Evolutionary conservation across 2,329 filamentous ascomycete genomes (phyloP), one percentile per base, ranked within the genome.

Genomic region (Hypoxylon sp.): DNA sequence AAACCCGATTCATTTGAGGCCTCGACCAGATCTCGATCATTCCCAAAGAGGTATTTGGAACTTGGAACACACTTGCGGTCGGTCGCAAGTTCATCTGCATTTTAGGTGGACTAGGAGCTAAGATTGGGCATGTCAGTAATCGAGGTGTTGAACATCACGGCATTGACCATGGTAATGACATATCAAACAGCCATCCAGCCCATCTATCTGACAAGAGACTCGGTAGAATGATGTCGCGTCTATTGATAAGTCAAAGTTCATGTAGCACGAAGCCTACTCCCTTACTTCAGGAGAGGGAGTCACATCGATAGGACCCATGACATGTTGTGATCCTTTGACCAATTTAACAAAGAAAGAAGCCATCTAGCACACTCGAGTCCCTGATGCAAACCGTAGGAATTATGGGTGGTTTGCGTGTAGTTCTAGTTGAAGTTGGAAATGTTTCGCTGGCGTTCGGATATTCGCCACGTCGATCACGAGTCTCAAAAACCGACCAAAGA

Each of bases 391-490:
- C n/a, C n/a, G 6, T 19, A 41, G 37, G 6, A 41, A 10, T 10
- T 2, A 7, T 10, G n/a, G n/a, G 17, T 6, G 37, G 17, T 41
- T 34, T 34, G 13, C 32, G 32, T 15, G 32, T 4, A 34, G 1
- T 34, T 34, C 5, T 4, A 39, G 13, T n/a, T n/a, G 3, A 1
- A n/a, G 4, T n/a, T 13, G 13, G 34, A 44, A n/a, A 5, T 26
- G 13, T 15, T 15, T 24, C 43, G 43, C 10, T 22, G 20, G 13
- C 43, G 20, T 46, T 13, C 8, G 11, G 34, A 59, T 43, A 39
- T 62, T 67, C 44, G 65, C 65, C 65, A 67, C 62, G 65, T 65
- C 54, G 57, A 30, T 62, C 62, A 59, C 53, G 34, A 34, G 43
- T 50, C 30, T 47, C 3, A 34, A 17, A 17, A 30, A 26, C 17